phyloP scores from a whole-genome alignment of 2,329 filamentous ascomycete species.

The Elsinoe australis region DNA sequence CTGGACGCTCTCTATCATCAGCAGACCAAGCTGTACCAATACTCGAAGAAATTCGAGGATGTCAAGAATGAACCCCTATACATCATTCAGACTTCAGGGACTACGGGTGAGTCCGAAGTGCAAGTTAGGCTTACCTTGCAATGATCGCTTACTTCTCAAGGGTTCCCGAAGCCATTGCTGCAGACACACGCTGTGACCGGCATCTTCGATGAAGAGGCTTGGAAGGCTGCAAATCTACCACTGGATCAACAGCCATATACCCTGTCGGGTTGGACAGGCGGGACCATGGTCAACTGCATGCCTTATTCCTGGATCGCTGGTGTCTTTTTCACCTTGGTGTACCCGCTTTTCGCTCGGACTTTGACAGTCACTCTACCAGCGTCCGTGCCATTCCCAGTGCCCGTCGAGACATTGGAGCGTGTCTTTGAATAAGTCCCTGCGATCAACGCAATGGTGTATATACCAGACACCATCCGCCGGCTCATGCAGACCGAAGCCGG shows the following conservation, averaged over 20 bases:
- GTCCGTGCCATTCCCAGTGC: neutral
- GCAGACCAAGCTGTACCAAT: slow-evolving; percentile 1
- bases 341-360: slow-evolving; percentile 10
- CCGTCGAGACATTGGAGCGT: neutral
- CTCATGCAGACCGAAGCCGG: slow-evolving; percentile 3
- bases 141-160: too few relatives aligned
- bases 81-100: slow-evolving; percentile 16
- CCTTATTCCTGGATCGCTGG: slow-evolving; percentile 19
- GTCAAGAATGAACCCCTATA: neutral
- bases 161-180: neutral
- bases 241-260: neutral
- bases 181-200: neutral
- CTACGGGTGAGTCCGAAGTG: slow-evolving; percentile 20
- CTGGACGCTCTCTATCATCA: slow-evolving; percentile 11
- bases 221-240: neutral
- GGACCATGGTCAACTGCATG: slow-evolving; percentile 2
- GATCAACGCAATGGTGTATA: slow-evolving; percentile 15
- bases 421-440: neutral
- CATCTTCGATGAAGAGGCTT: neutral
- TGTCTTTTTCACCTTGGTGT: neutral
- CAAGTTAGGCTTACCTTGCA: too few relatives aligned
- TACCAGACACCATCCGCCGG: slow-evolving; percentile 17
- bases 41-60: neutral
- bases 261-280: neutral
- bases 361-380: slow-evolving; percentile 18